Conservation (phyloP, 169 alveolate genomes). For the Plasmodium coatneyi region DNA sequence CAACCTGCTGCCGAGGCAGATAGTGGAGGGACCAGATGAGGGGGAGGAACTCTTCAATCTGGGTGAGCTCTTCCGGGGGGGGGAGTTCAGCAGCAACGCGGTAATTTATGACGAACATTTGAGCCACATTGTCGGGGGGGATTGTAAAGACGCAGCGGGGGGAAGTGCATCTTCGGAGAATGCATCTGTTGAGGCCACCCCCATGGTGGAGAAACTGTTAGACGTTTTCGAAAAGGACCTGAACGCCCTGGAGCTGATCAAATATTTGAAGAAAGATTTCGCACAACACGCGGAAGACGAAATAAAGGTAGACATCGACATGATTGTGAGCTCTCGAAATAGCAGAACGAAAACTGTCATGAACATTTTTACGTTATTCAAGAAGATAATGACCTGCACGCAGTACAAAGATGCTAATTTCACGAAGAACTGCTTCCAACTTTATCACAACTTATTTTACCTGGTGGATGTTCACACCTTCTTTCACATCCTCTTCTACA, state of each 20-base stretch:
- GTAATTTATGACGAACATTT: constrained; percentile 33
- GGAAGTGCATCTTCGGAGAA: not conserved
- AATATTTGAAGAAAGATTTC: constrained; percentile 30
- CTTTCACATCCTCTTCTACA: constrained; percentile 51
- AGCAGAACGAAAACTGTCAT: constrained; percentile 11
- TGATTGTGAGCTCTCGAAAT: constrained; percentile 32
- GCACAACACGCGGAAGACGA: not conserved
- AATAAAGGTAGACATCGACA: constrained; percentile 29
- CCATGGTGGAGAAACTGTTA: constrained; percentile 6
- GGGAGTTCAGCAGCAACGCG: not conserved
- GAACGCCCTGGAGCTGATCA: constrained; percentile 44
- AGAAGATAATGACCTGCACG: constrained; percentile 11
- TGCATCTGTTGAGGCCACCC: not conserved
- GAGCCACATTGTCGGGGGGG: constrained; percentile 11
- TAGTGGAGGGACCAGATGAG: not conserved
- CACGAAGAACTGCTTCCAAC: constrained; percentile 54
- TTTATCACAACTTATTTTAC: constrained; percentile 54
- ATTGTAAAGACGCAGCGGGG: not conserved
- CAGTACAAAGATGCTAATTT: constrained; percentile 51
- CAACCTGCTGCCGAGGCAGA: constrained; percentile 27
- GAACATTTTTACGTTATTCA: constrained; percentile 31
- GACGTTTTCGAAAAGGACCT: constrained; percentile 63
- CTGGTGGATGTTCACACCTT: constrained; percentile 6
- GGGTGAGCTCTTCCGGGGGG: not conserved
- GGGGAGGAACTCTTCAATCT: not conserved